Base-by-base conservation (phyloP, 371 early-diverging fungal genomes). In the Rhizopus stolonifer region DNA sequence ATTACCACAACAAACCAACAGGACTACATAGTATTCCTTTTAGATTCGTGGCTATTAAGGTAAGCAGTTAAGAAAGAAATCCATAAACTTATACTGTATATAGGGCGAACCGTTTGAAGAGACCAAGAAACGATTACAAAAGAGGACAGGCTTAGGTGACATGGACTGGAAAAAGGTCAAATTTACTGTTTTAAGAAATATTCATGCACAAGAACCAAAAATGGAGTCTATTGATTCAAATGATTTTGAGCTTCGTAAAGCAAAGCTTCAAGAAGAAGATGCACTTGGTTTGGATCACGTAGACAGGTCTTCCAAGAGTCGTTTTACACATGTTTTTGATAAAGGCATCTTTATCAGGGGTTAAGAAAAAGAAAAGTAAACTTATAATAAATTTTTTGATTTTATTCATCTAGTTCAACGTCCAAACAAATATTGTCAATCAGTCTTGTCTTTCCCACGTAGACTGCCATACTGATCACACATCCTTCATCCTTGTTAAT, bases 381-480 rank as follows among this genome's bases (percentile, higher is more conserved):
- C 7, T 22, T 42, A 23, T 22, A 42, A 42, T 19, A 42, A 23
- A 45, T 4, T 23, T 26, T 26, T 26, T 24, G n/a, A 13, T 26
- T 54, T 46, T 46, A 54, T 46, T 54, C 36, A 13, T 46, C 39
- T 6, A 58, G 32, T 24, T 49, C 32, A n/a, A 54, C 33, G 31
- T 61, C 65, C 26, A 57, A 47, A 29, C 57, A 52, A 7, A 61
- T n/a, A 24, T 97, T 98, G 67, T 98, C 98, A 48, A 98, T 96
- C 26, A 98, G 71, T 24, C 98, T 75, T 7, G 97, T 94, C n/a
- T 72, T 82, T 31, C 95, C 95, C 33, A 96, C 83, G 54, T 77
- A 82, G 21, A 96, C 83, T 8, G 97, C 98, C 26, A 93, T 91
- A 14, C 91, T 91, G 24, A 96, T 74, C 40, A 98, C 87, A 23